phyloP scores from a whole-genome alignment of 257 asterid genomes.

The Gentiana macrophylla region DNA sequence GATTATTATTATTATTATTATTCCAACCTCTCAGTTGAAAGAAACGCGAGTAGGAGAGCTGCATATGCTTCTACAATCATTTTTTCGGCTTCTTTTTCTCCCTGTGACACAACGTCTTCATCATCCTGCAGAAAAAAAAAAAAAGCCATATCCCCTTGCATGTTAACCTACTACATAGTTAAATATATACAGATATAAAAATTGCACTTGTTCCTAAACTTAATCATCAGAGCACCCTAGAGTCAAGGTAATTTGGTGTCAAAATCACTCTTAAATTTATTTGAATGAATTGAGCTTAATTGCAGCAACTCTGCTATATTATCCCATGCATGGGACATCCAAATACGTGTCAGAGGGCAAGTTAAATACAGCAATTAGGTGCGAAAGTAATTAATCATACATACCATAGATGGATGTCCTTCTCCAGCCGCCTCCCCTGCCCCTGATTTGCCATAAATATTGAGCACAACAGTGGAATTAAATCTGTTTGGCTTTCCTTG shows the following conservation, averaged over 20 bases:
- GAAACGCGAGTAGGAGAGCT: constrained; percentile 96
- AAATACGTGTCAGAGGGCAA: too few species aligned
- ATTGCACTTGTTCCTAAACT: too few species aligned
- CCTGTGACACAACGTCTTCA: constrained; percentile 71
- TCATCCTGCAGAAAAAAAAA: constrained; percentile 50
- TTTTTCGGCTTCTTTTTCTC: constrained; percentile 94
- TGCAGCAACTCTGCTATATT: too few species aligned
- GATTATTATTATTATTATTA: background rate
- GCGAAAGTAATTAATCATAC: constrained; percentile 3
- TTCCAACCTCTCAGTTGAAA: constrained; percentile 81
- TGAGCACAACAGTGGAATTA: constrained; percentile 57
- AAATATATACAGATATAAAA: too few species aligned
- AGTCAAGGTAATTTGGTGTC: too few species aligned
- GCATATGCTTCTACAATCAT: constrained; percentile 96
- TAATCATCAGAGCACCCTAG: too few species aligned
- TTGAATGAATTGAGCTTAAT: too few species aligned
- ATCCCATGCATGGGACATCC: too few species aligned
- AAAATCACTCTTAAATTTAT: too few species aligned
- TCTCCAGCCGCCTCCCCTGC: constrained; percentile 64
- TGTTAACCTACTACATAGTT: too few species aligned
- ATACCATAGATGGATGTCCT: constrained; percentile 50
- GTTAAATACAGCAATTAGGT: too few species aligned
- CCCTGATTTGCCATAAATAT: constrained; percentile 69
- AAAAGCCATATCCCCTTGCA: too few species aligned
- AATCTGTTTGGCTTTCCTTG: constrained; percentile 27